These are phyloP conservation scores for Phyllostachys edulis DNA, from an alignment of 176 grass and related monocot genomes.

Conservation along the genomic window DNA sequence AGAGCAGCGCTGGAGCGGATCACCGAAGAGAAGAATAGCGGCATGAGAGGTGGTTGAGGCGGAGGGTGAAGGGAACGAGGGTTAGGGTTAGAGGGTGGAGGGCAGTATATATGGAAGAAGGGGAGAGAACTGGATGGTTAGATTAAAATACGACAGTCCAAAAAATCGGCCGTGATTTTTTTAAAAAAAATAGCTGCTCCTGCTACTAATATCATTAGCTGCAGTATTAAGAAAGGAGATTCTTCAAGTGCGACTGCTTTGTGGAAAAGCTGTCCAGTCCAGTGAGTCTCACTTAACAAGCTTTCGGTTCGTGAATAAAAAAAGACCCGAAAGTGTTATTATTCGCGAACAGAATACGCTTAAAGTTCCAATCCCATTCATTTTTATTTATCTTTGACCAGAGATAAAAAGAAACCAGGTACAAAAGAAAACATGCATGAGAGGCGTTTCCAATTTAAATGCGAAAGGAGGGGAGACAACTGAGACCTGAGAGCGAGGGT, in stretches of 20 bases:
- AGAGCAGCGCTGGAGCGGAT: no score
- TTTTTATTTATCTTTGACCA: background rate
- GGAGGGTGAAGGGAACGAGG: no score
- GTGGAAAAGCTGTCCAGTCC: background rate
- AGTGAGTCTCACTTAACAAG: background rate
- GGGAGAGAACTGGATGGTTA: no score
- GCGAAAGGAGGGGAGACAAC: background rate
- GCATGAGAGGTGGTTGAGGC: no score
- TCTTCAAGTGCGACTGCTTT: background rate
- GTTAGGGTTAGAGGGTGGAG: no score
- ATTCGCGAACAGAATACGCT: background rate
- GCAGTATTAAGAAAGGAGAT: background rate
- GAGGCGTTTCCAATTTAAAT: slow-evolving; percentile 17
- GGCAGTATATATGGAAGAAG: no score
- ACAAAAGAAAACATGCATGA: background rate
- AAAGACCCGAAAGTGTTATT: background rate
- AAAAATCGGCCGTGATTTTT: no score
- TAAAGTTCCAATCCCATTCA: background rate
- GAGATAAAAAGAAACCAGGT: background rate
- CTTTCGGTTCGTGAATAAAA: slow-evolving; percentile 4
- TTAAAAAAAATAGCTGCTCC: no score
- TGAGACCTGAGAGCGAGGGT: no score
- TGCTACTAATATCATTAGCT: background rate
- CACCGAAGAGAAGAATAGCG: no score
- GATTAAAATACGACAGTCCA: no score